Conservation (phyloP, 768 basidiomycete genomes). For the Leccinum boreale region DNA sequence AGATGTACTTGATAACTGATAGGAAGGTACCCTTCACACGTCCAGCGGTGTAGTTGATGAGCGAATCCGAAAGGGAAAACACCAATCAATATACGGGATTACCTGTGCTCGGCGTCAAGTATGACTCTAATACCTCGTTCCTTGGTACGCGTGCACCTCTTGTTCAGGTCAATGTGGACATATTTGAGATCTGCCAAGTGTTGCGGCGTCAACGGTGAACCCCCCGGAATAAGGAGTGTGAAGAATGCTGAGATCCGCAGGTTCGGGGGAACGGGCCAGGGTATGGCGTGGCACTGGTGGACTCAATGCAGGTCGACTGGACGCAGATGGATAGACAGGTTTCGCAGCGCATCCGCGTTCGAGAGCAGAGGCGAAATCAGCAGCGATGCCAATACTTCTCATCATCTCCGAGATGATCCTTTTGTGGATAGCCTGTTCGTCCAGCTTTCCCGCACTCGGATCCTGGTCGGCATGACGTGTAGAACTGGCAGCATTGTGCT, state of each 20-base stretch:
- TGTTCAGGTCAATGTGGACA: conserved; percentile 57
- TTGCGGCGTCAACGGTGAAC: conserved; percentile 39
- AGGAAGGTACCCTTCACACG: conserved; percentile 52
- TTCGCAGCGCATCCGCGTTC: conserved; percentile 55
- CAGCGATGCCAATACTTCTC: too few relatives aligned
- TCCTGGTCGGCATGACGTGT: neutral
- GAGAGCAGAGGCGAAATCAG: too few relatives aligned
- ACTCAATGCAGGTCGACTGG: conserved; percentile 34
- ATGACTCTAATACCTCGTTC: conserved; percentile 65
- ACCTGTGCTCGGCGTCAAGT: conserved; percentile 85
- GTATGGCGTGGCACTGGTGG: conserved; percentile 52
- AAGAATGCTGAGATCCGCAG: conserved; percentile 58
- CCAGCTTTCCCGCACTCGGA: too few relatives aligned
- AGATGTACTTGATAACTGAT: conserved; percentile 80
- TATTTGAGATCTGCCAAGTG: conserved; percentile 62
- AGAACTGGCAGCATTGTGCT: conserved; percentile 43
- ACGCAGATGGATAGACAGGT: conserved; percentile 58
- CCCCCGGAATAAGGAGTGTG: conserved; percentile 17
- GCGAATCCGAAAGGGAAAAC: conserved; percentile 47
- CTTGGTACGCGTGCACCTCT: conserved; percentile 62
- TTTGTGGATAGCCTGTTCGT: too few relatives aligned
- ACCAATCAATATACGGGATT: neutral
- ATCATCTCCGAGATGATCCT: conserved; percentile 63
- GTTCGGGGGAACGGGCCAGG: conserved; percentile 66
- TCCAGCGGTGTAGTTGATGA: conserved; percentile 67